phyloP scores from a whole-genome alignment of 2,329 filamentous ascomycete species.

The Ceratocystis eucalypticola region DNA sequence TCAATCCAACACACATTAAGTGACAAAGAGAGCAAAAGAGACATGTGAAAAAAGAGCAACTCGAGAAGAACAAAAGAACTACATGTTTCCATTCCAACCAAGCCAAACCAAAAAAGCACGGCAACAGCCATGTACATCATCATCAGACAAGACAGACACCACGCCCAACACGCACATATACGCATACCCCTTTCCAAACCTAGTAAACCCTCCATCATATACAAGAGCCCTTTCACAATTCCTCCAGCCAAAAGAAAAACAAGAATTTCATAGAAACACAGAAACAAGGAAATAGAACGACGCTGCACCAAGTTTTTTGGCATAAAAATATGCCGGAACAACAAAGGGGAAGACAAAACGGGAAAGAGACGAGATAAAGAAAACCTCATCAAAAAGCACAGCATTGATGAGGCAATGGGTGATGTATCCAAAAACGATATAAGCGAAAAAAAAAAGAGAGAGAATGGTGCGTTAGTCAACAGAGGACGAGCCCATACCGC shows the following conservation, averaged over 20 bases:
- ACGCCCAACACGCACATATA: background rate
- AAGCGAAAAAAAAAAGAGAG: background rate
- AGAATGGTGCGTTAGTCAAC: background rate
- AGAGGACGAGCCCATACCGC: background rate
- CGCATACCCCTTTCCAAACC: background rate
- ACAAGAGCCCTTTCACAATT: background rate
- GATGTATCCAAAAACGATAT: background rate
- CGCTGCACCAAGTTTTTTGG: conserved; percentile 1
- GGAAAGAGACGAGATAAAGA: background rate
- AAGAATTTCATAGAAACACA: background rate
- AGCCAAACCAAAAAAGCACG: background rate
- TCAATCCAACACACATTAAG: background rate
- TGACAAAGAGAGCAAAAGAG: background rate
- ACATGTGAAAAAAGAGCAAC: background rate
- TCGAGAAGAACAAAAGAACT: conserved; percentile 2
- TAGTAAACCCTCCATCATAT: background rate
- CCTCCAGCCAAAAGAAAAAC: background rate
- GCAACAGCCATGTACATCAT: background rate
- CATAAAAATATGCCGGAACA: background rate
- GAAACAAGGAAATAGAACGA: background rate
- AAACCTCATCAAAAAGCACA: background rate
- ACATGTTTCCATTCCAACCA: background rate
- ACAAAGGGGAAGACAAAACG: background rate
- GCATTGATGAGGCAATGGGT: background rate
- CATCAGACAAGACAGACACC: background rate